Percentiles rank a stretch among this genome's conserved stretches.
Evolutionary conservation across 2,329 filamentous ascomycete species (phyloP).

Genomic region (Blastomyces emzantsi): DNA sequence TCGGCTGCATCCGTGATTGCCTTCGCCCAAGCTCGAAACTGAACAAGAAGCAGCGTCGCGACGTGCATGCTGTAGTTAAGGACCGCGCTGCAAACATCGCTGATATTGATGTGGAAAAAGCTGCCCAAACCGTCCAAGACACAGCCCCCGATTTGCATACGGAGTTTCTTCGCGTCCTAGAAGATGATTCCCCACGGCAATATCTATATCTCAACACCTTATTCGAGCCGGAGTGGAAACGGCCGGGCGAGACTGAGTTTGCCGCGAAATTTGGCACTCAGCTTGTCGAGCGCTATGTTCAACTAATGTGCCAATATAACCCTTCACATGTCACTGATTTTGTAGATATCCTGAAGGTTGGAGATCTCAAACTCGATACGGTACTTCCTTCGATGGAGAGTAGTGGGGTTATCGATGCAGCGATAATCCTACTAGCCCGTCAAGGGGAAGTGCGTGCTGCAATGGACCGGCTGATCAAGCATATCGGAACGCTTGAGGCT

Average conservation of each 20-base stretch:
- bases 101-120: constrained; percentile 54
- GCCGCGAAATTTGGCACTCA: constrained; percentile 40
- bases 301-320: constrained; percentile 82
- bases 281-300: constrained; percentile 76
- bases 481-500: constrained; percentile 69
- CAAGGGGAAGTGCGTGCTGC: constrained; percentile 76
- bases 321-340: constrained; percentile 77
- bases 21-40: constrained; percentile 57
- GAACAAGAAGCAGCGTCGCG: constrained; percentile 59
- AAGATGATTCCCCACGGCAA: constrained; percentile 55
- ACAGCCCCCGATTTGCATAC: constrained; percentile 57
- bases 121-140: constrained; percentile 56
- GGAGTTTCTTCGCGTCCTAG: constrained; percentile 54
- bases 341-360: constrained; percentile 63
- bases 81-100: constrained; percentile 58
- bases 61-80: constrained; percentile 60
- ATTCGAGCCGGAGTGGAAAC: constrained; percentile 52
- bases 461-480: constrained; percentile 74
- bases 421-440: constrained; percentile 79
- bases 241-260: constrained; percentile 25
- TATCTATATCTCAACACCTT: constrained; percentile 69
- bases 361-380: constrained; percentile 68
- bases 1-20: constrained; percentile 68
- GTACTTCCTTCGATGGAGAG: constrained; percentile 82
- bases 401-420: constrained; percentile 83